A percentile compares a stretch with the other conserved stretches of the same genome.
Evolutionary conservation across 768 basidiomycete species (phyloP).

Genomic region (Pseudohyphozyma bogoriensis): DNA sequence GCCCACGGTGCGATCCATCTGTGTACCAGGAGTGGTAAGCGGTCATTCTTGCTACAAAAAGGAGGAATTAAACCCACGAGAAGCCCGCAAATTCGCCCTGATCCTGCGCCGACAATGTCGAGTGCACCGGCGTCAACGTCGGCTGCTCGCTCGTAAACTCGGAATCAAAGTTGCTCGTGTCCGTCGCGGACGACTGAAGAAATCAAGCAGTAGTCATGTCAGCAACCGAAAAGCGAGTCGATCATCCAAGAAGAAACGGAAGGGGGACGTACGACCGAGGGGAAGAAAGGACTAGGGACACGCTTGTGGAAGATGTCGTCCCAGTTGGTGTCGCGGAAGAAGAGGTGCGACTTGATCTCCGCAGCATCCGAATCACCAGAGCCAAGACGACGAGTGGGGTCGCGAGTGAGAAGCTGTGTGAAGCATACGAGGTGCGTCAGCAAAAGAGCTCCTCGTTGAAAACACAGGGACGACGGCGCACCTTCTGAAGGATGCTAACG

Average conservation of each 20-base stretch:
- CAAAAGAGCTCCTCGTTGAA: conserved; percentile 1
- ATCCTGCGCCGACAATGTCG: conserved; percentile 75
- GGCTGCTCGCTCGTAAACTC: conserved; percentile 79
- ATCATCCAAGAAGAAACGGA: neutral
- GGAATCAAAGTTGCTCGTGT: conserved; percentile 71
- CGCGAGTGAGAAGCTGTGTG: conserved; percentile 73
- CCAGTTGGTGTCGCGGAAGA: conserved; percentile 96
- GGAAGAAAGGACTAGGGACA: conserved; percentile 94
- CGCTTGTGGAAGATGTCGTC: conserved; percentile 97
- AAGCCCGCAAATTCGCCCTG: conserved; percentile 71
- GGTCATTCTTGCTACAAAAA: neutral
- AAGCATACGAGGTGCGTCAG: neutral
- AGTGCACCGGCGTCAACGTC: conserved; percentile 92
- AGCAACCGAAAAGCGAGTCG: neutral
- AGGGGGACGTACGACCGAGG: conserved; percentile 64
- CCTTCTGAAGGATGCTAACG: conserved; percentile 89
- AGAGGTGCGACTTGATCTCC: conserved; percentile 92
- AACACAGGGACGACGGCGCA: conserved; percentile 33
- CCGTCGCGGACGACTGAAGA: conserved; percentile 33
- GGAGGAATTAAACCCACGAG: conserved; percentile 5
- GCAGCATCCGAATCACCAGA: conserved; percentile 86
- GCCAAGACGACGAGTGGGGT: conserved; percentile 80
- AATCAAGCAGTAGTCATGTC: conserved; percentile 31
- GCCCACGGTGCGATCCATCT: conserved; percentile 1
- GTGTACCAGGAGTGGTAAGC: too few species aligned